Base-by-base conservation (phyloP, 805 yeast species). In the Wickerhamiella qilinensis region DNA sequence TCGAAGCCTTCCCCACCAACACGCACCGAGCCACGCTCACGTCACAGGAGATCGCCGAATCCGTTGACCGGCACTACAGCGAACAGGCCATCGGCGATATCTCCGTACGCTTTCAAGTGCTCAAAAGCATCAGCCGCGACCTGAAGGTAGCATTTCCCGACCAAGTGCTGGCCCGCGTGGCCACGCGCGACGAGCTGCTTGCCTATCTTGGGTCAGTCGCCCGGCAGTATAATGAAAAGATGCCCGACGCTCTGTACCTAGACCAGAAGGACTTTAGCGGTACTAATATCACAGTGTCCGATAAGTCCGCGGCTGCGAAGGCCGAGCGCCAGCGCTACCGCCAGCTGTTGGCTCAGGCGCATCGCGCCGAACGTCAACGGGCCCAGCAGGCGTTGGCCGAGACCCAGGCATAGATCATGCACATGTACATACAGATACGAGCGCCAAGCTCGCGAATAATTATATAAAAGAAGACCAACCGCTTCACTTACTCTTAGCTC, bases 211-310 rank as follows among this genome's bases (percentile, higher is more conserved):
- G 57, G 39, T 53, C 66, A n/a, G 60, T 67, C 20, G 64, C 66
- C 18, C 47, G 51, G 16, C 62, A 65, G 48, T 67, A 60, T 46
- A 71, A 69, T 48, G 85, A 78, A 52, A 68, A 75, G 53, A 71
- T 75, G 50, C 85, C 91, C n/a, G 71, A 78, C 49, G 88, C 83
- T 21, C 71, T 82, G 40, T 73, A 75, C 43, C 63, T 82, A 47
- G 62, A 72, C 41, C 55, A 62, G 6, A 64, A 62, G 21, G 75
- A 71, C 33, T 79, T 73, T 50, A 62, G 58, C 22, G 73, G 78
- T 30, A 62, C 71, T 3, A 81, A 79, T 40, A 42, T 58, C 22
- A 45, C 45, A 1, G 24, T 57, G 44, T 60, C 75, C 43, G 73
- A 69, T 40, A 60, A 68, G 33, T 73, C 66, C 48, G 63, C 65